These are phyloP conservation scores for Naganishia vishniacii DNA, from an alignment of 768 basidiomycete species.

Conservation along the genomic window DNA sequence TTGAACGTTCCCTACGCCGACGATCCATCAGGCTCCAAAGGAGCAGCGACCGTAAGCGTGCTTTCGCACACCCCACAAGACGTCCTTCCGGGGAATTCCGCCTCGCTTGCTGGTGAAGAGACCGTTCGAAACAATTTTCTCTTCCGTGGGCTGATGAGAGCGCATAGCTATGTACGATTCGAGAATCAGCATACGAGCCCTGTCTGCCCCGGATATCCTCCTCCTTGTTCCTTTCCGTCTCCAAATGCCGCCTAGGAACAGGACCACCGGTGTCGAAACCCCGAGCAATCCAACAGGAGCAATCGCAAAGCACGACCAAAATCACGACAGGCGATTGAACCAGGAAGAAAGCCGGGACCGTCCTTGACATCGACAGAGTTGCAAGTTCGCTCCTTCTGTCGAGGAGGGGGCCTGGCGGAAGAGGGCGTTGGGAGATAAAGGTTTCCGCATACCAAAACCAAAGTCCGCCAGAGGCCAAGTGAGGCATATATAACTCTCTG, in stretches of 20 bases:
- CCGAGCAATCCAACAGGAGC: conserved; percentile 13
- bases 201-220: conserved; percentile 21
- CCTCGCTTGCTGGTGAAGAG: conserved; percentile 21
- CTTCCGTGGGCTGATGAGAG: conserved; percentile 20
- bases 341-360: conserved; percentile 3
- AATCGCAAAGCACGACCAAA: neutral
- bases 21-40: neutral
- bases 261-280: neutral
- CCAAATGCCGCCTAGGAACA: neutral
- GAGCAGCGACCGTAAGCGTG: conserved; percentile 7
- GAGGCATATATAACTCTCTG: too few species aligned
- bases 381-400: too few species aligned
- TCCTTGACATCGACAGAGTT: too few species aligned
- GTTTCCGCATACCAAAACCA: too few species aligned
- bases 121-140: conserved; percentile 14
- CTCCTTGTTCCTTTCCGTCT: neutral
- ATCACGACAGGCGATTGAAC: neutral
- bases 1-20: conserved; percentile 15
- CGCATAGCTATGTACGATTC: conserved; percentile 20
- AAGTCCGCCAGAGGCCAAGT: too few species aligned
- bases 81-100: conserved; percentile 3
- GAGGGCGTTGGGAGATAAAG: too few species aligned
- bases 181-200: conserved; percentile 19
- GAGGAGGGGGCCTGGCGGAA: too few species aligned
- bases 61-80: conserved; percentile 17